Evolutionary conservation across 441 rosid species (phyloP).

Genomic region (Euphorbia neoarborescens): DNA sequence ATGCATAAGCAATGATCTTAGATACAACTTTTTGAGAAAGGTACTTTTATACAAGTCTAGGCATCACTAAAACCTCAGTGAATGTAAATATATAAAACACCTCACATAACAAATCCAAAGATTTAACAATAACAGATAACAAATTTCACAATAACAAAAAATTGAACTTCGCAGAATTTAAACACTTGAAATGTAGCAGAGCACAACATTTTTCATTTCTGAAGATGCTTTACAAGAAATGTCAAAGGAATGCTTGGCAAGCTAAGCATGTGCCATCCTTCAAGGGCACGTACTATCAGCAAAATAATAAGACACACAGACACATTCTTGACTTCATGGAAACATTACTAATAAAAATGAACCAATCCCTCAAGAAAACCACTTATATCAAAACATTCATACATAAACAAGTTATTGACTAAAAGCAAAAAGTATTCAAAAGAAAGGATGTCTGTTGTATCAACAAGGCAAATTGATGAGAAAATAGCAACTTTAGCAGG

Average conservation of each 20-base stretch:
- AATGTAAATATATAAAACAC: background rate
- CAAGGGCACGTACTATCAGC: background rate
- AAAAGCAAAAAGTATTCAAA: background rate
- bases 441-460: background rate
- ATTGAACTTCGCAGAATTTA: background rate
- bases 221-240: background rate
- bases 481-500: background rate
- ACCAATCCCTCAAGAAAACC: background rate
- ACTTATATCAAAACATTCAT: background rate
- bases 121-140: background rate
- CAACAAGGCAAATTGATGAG: background rate
- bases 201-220: background rate
- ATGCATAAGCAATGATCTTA: conserved; percentile 1
- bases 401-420: background rate
- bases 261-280: background rate
- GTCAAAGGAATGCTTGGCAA: background rate
- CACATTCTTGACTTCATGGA: background rate
- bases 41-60: background rate
- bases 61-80: background rate
- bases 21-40: background rate
- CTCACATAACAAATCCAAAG: background rate
- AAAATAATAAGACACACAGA: background rate
- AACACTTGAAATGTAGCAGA: background rate
- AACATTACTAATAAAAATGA: background rate
- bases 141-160: background rate